These are phyloP conservation scores for Trichosanthes truncata DNA, from an alignment of 306 rosid species.

Conservation along the genomic window DNA sequence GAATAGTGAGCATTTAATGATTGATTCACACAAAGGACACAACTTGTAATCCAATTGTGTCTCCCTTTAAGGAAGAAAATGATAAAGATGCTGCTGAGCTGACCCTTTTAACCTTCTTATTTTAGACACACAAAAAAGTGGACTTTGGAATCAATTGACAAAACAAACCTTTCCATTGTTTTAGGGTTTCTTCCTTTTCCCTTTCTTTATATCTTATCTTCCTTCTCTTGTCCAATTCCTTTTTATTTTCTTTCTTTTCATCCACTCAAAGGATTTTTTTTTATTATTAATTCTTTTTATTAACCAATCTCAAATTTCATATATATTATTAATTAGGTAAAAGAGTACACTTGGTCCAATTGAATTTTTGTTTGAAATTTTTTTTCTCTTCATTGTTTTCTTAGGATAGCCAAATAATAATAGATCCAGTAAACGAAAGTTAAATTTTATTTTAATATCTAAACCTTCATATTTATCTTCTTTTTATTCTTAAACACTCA, in stretches of 20 bases:
- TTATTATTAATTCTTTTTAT: not conserved
- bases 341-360: not conserved
- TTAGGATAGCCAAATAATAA: not conserved
- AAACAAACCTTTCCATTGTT: not conserved
- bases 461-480: too few species aligned
- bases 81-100: not conserved
- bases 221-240: not conserved
- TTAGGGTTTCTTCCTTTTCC: not conserved
- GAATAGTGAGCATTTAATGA: not conserved
- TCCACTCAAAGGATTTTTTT: not conserved
- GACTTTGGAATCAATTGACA: not conserved
- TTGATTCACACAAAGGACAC: not conserved
- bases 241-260: not conserved
- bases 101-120: not conserved
- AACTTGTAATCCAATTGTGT: not conserved
- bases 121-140: not conserved
- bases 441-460: too few species aligned
- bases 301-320: not conserved
- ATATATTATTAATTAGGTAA: not conserved
- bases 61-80: not conserved
- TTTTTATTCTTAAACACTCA: too few species aligned
- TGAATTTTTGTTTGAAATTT: not conserved
- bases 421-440: not conserved
- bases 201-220: not conserved
- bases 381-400: not conserved